phyloP scores from a whole-genome alignment of 345 rosid genomes.

The Salix brachista region DNA sequence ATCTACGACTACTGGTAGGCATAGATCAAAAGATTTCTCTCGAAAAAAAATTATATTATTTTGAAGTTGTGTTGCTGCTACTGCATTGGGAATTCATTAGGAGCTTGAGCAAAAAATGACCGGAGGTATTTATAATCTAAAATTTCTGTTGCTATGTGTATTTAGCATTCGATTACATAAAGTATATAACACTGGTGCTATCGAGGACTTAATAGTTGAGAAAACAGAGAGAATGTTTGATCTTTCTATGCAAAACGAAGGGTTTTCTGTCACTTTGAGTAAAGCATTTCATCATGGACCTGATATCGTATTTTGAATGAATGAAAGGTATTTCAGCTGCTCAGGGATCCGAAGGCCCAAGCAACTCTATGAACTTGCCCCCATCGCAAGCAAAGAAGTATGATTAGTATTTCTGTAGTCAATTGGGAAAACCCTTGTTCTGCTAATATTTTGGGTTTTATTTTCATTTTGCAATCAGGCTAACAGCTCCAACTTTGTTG shows the following conservation, averaged over 20 bases:
- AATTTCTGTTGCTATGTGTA: too few relatives aligned
- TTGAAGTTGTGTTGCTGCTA: too few relatives aligned
- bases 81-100: too few relatives aligned
- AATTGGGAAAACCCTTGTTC: background rate
- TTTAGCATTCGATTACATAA: too few relatives aligned
- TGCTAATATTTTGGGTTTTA: background rate
- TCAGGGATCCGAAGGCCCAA: background rate
- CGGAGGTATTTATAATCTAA: too few relatives aligned
- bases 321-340: background rate
- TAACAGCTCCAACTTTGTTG: constrained; percentile 8
- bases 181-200: too few relatives aligned
- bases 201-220: background rate
- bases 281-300: background rate
- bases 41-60: too few relatives aligned
- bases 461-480: background rate
- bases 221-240: background rate
- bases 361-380: background rate
- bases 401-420: background rate
- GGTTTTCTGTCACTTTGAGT: background rate
- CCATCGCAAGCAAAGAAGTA: background rate
- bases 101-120: too few relatives aligned
- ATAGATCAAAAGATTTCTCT: too few relatives aligned
- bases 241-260: background rate
- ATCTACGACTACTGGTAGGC: too few relatives aligned
- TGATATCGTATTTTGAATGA: background rate